A percentile compares a stretch with the other conserved stretches of the same genome.
Evolutionary conservation across 1,139 yeast species (phyloP).

Genomic region (Komagataea norvegica): DNA sequence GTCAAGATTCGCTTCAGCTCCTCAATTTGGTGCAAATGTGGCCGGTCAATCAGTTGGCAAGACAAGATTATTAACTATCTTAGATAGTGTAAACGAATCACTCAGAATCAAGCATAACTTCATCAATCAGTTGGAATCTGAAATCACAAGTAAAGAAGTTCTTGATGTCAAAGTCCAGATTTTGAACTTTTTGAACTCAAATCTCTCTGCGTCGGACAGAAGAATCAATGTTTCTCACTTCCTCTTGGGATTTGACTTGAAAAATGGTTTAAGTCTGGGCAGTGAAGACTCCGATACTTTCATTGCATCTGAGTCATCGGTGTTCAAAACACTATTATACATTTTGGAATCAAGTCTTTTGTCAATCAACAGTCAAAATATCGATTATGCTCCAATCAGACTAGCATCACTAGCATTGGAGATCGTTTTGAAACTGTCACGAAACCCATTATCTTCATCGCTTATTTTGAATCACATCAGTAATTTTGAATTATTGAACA

Average conservation of each 20-base stretch:
- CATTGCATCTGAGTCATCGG: constrained; percentile 47
- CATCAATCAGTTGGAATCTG: constrained; percentile 60
- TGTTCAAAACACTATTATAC: constrained; percentile 50
- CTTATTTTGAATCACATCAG: constrained; percentile 53
- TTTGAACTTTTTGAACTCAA: constrained; percentile 51
- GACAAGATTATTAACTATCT: constrained; percentile 65
- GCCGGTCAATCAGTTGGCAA: constrained; percentile 40
- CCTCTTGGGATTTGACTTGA: constrained; percentile 63
- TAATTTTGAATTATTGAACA: constrained; percentile 45
- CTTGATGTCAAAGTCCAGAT: constrained; percentile 53
- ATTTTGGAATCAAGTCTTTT: constrained; percentile 46
- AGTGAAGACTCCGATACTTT: constrained; percentile 39
- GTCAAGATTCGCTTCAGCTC: constrained; percentile 44
- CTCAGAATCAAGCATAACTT: constrained; percentile 66
- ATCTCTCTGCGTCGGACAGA: constrained; percentile 39
- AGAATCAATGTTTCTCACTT: constrained; percentile 61
- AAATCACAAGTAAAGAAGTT: constrained; percentile 31
- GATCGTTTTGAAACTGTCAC: constrained; percentile 54
- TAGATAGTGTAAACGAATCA: constrained; percentile 69
- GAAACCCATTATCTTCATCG: constrained; percentile 48
- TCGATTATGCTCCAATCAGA: constrained; percentile 52
- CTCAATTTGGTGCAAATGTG: constrained; percentile 41
- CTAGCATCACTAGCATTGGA: constrained; percentile 56
- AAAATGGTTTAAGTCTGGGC: constrained; percentile 40
- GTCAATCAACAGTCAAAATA: constrained; percentile 36